phyloP scores from a whole-genome alignment of 192 early-diverging fungal species.

The Glomus cerebriforme region DNA sequence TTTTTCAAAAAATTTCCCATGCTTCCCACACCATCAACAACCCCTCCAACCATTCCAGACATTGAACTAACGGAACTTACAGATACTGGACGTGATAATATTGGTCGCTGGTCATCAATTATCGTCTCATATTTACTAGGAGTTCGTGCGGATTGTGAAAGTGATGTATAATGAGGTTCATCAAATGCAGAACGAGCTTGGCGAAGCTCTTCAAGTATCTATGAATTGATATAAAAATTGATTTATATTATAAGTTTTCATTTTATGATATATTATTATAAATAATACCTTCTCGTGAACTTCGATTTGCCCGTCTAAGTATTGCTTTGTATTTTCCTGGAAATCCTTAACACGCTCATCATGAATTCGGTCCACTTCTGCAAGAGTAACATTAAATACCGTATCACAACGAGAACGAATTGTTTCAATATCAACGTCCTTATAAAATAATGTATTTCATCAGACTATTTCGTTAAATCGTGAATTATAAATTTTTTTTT shows the following conservation, averaged over 20 bases:
- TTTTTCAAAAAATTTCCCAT: constrained; percentile 45
- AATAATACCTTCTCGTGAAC: constrained; percentile 49
- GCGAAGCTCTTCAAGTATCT: constrained; percentile 46
- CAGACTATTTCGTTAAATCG: too few relatives aligned
- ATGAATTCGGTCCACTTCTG: constrained; percentile 47
- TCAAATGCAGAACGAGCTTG: constrained; percentile 43
- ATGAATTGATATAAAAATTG: not conserved
- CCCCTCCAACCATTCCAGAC: constrained; percentile 46
- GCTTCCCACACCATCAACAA: constrained; percentile 48
- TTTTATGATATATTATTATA: not conserved
- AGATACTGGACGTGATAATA: constrained; percentile 38
- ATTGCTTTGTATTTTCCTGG: constrained; percentile 43
- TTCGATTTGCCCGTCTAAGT: constrained; percentile 45
- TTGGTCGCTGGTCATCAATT: constrained; percentile 39
- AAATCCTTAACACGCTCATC: constrained; percentile 48
- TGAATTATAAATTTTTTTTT: too few relatives aligned
- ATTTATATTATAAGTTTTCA: not conserved
- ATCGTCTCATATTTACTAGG: constrained; percentile 40
- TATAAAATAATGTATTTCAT: constrained; percentile 5
- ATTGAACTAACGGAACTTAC: constrained; percentile 43
- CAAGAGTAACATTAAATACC: constrained; percentile 48
- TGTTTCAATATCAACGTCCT: constrained; percentile 46
- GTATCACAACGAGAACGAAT: constrained; percentile 49
- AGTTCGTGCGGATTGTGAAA: constrained; percentile 38
- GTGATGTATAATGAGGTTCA: constrained; percentile 37